Base-by-base conservation (phyloP, 768 basidiomycete genomes). In the Pisolithus orientalis region DNA sequence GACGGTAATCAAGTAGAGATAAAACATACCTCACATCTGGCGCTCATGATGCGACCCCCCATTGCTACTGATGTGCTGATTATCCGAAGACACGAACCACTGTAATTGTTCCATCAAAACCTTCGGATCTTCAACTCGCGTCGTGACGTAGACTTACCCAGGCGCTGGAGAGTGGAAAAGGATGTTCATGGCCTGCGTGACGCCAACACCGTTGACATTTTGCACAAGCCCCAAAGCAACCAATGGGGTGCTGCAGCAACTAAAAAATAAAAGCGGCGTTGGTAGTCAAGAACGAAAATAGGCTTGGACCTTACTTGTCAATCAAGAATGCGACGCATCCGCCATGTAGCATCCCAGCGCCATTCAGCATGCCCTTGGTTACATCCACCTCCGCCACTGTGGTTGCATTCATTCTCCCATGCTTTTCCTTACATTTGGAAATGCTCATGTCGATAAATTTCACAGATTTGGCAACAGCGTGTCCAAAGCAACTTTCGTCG, bases 271-370 rank as follows among this genome's bases (percentile, higher is more conserved):
- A 8, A 4, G 34, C 13, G n/a, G 11, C 45, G 5, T 54, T 17
- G 54, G 50, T 25, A 10, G 31, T 25, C 24, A 7, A 32, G 10
- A 8, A 53, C n/a, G 7, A 1, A 25, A 52, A 10, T 24, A 4
- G 6, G 28, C 14, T 14, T 21, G n/a, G 40, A 31, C 66, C 76
- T 47, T 54, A 83, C 83, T 84, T 87, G 67, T 88, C 86, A 42
- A 87, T 80, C 51, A 88, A 70, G 66, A 87, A 87, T 43, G 84
- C 82, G 32, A 88, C 64, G 50, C 84, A 85, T 38, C 83, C 85
- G n/a, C 87, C 86, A 57, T 87, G 86, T 14, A 87, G 72, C 79
- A 85, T 84, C 2, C 83, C 82, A 25, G 84, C 83, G 11, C 85
- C 85, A 58, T 88, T 89, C 31, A 87, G 70, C 84, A 87, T 86